These are phyloP conservation scores for Nicotiana noctiflora DNA, from an alignment of 257 asterid genomes.

Conservation along the genomic window DNA sequence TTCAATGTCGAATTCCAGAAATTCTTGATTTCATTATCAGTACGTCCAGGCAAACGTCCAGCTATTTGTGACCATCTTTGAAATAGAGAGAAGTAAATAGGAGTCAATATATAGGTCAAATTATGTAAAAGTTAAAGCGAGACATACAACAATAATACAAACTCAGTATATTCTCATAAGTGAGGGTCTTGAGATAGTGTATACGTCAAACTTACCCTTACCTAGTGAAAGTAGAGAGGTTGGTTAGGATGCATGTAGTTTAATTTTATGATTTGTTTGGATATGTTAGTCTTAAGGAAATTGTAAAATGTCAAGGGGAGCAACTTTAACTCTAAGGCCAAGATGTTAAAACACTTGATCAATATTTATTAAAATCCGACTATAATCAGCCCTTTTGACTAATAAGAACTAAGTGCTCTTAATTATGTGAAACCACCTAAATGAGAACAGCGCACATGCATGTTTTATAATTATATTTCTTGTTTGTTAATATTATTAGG, in stretches of 20 bases:
- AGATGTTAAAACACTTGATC: background rate
- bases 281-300: background rate
- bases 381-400: background rate
- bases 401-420: background rate
- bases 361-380: background rate
- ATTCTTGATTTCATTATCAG: slow-evolving; percentile 57
- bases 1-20: slow-evolving; percentile 59
- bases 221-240: too few relatives aligned
- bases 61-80: slow-evolving; percentile 67
- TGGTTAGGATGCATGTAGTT: background rate
- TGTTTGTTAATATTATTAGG: background rate
- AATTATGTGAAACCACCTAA: background rate
- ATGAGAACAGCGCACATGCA: background rate
- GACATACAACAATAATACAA: background rate
- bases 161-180: too few relatives aligned
- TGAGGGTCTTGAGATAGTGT: too few relatives aligned
- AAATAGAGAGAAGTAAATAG: background rate
- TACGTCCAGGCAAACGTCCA: slow-evolving; percentile 53
- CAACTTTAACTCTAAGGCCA: background rate
- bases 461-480: background rate
- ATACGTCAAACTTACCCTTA: too few relatives aligned
- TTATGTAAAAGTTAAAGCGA: background rate
- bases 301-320: background rate
- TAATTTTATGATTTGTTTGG: background rate
- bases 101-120: background rate